Conservation (phyloP, 306 rosid species). For the Lupinus albus region DNA sequence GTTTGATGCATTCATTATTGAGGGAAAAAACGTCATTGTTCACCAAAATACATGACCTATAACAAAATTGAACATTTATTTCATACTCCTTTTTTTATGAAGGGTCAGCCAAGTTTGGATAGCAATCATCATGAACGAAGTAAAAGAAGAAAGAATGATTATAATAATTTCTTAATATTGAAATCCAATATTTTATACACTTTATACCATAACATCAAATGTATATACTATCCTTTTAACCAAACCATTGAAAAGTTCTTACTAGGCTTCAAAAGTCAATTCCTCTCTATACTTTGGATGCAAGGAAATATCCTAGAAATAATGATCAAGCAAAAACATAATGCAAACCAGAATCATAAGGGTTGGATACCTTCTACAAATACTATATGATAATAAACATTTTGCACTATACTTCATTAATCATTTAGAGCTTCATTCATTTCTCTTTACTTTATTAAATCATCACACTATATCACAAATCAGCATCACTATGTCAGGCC, state of each 20-base stretch:
- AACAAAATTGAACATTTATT: not conserved
- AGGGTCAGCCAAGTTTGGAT: not conserved
- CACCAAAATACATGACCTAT: not conserved
- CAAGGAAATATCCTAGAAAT: conserved; percentile 15
- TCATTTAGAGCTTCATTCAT: not conserved
- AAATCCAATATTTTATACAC: not conserved
- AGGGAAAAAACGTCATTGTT: not conserved
- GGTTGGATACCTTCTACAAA: not conserved
- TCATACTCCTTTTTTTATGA: not conserved
- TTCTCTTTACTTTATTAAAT: not conserved
- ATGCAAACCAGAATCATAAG: not conserved
- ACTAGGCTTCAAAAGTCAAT: conserved; percentile 28
- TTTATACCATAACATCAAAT: not conserved
- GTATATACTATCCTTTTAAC: not conserved
- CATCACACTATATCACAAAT: not conserved
- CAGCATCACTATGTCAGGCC: not conserved
- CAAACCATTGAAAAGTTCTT: not conserved
- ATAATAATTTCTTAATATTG: not conserved
- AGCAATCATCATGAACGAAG: not conserved
- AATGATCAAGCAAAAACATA: not conserved
- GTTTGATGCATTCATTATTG: too few relatives aligned
- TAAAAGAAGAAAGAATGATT: not conserved
- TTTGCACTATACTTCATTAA: not conserved
- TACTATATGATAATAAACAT: not conserved
- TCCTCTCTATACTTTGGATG: not conserved